These are phyloP conservation scores for Halenospora varia DNA, from an alignment of 495 filamentous ascomycete species.

Conservation along the genomic window DNA sequence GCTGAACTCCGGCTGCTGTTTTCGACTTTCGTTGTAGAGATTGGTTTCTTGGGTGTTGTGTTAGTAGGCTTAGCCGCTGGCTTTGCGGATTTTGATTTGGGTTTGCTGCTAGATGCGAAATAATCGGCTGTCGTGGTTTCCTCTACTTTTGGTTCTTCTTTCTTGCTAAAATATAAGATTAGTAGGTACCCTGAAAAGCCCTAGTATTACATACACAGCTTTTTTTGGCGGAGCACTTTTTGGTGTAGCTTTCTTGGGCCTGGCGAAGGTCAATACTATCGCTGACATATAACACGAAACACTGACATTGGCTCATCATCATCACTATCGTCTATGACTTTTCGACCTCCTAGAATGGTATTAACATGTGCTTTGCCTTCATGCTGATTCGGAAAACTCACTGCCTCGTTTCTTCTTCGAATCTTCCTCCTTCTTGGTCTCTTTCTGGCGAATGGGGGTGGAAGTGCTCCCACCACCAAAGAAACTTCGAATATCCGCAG, in stretches of 20 bases:
- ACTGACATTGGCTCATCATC: conserved; percentile 51
- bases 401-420: conserved; percentile 40
- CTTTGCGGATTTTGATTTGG: conserved; percentile 20
- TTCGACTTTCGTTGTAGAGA: conserved; percentile 23
- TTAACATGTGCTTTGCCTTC: neutral
- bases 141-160: conserved; percentile 43
- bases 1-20: conserved; percentile 21
- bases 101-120: conserved; percentile 56
- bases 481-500: conserved; percentile 75
- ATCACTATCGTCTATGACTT: conserved; percentile 73
- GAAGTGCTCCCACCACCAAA: conserved; percentile 63
- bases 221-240: conserved; percentile 43
- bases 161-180: conserved; percentile 23
- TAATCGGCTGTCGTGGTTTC: conserved; percentile 56
- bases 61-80: conserved; percentile 26
- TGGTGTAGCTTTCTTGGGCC: conserved; percentile 31
- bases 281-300: neutral
- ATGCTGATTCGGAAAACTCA: conserved; percentile 4
- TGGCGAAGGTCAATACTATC: conserved; percentile 4
- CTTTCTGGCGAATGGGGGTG: conserved; percentile 40
- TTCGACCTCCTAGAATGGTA: conserved; percentile 50
- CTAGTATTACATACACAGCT: conserved; percentile 19
- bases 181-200: neutral
- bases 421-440: conserved; percentile 40
- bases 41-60: conserved; percentile 27